These are phyloP conservation scores for Castanea crenata DNA, from an alignment of 306 rosid genomes.

Conservation along the genomic window DNA sequence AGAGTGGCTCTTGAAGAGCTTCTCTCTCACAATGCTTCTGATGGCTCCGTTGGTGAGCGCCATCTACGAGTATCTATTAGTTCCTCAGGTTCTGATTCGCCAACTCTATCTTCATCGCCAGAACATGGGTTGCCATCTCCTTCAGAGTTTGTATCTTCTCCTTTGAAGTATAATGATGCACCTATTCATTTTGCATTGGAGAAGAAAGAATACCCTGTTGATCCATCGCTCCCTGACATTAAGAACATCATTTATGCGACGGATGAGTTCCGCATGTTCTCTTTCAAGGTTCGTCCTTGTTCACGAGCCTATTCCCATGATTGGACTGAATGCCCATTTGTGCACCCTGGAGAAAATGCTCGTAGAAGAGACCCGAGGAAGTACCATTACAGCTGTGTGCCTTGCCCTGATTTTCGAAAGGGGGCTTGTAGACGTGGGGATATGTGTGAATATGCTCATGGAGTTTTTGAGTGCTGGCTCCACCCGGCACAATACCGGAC, in stretches of 20 bases:
- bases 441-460: slow-evolving; percentile 96
- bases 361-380: slow-evolving; percentile 89
- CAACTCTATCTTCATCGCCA: slow-evolving; percentile 43
- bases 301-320: slow-evolving; percentile 94
- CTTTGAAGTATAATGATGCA: slow-evolving; percentile 45
- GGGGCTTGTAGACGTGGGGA: slow-evolving; percentile 90
- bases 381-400: slow-evolving; percentile 90
- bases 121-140: slow-evolving; percentile 59
- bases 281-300: slow-evolving; percentile 92
- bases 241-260: slow-evolving; percentile 88
- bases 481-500: slow-evolving; percentile 96
- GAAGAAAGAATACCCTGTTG: slow-evolving; percentile 82
- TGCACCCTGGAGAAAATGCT: slow-evolving; percentile 96
- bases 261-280: slow-evolving; percentile 91
- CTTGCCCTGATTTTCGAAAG: slow-evolving; percentile 90
- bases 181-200: slow-evolving; percentile 46
- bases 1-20: slow-evolving; percentile 52
- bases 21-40: slow-evolving; percentile 41
- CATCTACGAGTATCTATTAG: slow-evolving; percentile 34
- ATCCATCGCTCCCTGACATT: slow-evolving; percentile 89
- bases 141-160: slow-evolving; percentile 50
- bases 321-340: slow-evolving; percentile 97
- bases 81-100: slow-evolving; percentile 47
- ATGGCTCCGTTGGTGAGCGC: slow-evolving; percentile 39
- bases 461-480: slow-evolving; percentile 94